Conservation (phyloP, 495 filamentous ascomycete species). For the Ramalina peruviana region DNA sequence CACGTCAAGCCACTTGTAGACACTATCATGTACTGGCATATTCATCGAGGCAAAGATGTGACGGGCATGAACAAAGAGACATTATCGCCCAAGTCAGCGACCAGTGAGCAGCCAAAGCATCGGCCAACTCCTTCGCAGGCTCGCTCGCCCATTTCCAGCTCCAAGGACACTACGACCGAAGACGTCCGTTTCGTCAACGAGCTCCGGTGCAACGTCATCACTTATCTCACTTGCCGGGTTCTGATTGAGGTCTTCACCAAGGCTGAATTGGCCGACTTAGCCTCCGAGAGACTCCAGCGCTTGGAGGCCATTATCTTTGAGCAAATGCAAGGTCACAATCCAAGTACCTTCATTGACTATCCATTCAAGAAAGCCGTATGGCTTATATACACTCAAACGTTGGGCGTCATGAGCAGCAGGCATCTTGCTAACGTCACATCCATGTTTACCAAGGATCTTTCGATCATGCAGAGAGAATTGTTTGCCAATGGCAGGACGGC, state of each 20-base stretch:
- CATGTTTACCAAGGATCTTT: slow-evolving; percentile 68
- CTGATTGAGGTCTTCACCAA: slow-evolving; percentile 88
- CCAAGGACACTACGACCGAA: slow-evolving; percentile 16
- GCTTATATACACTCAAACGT: slow-evolving; percentile 78
- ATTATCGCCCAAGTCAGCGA: slow-evolving; percentile 1
- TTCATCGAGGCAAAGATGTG: slow-evolving; percentile 48
- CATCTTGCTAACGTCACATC: slow-evolving; percentile 74
- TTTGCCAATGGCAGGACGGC: slow-evolving; percentile 42
- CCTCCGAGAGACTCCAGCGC: slow-evolving; percentile 74
- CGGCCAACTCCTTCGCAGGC: slow-evolving; percentile 41
- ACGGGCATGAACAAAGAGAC: not conserved
- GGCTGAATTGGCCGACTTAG: slow-evolving; percentile 68
- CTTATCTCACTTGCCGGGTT: slow-evolving; percentile 88
- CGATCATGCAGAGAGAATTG: slow-evolving; percentile 58
- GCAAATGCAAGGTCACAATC: slow-evolving; percentile 76
- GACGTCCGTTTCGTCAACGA: slow-evolving; percentile 62
- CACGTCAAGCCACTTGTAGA: slow-evolving; percentile 95
- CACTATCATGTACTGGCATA: slow-evolving; percentile 93
- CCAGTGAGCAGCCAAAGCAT: slow-evolving; percentile 25
- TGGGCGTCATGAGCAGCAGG: slow-evolving; percentile 88
- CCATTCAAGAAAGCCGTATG: slow-evolving; percentile 82
- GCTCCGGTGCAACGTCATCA: slow-evolving; percentile 76
- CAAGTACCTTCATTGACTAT: slow-evolving; percentile 63
- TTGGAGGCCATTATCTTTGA: slow-evolving; percentile 90
- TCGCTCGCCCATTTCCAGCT: slow-evolving; percentile 5